Base-by-base conservation (phyloP, 192 early-diverging fungal species). In the Podila verticillata region DNA sequence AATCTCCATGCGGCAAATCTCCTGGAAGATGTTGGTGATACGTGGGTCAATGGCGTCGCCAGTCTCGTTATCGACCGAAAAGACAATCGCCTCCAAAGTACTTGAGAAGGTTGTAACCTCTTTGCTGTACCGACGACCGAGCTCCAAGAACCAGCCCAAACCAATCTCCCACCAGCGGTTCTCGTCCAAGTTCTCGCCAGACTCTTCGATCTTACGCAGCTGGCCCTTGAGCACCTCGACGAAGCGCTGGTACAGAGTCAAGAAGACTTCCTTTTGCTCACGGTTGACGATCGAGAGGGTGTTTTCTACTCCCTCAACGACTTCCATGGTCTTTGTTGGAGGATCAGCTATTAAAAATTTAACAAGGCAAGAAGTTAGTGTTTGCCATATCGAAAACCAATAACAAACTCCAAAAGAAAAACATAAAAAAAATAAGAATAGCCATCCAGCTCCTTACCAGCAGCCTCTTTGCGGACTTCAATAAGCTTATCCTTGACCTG, bases 261-360 rank as follows among this genome's bases (percentile, higher is more conserved):
- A 86, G 60, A 96, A 92, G 22, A 92, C 90, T 70, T 96, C 93
- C 72, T 91, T 94, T 67, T 95, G 92, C 66, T 98, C 96, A 44
- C 88, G 87, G 60, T 85, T 68, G 47, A 96, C 92, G 44, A 83
- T 87, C 65, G 84, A 88, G 26, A 94, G 72, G 24, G 91, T 88
- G 56, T 90, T 87, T 73, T 95, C 89, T 30, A 86, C 66, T 51
- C 63, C 66, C 51, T 64, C 65, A 28, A 73, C 75, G 22, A 70
- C 83, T 44, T 75, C 77, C 26, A 61, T 49, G 36, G 79, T 68
- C 59, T 83, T 61, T 47, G 66, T 60, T 44, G 66, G 67, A 59
- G 69, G 62, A 7, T 74, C 83, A 64, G 86, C 72, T 63, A 57
- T 72, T 56, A 65, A 47, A 49, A 24, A 20, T 65, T n/a, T 24